A percentile compares a stretch with the other conserved stretches of the same genome.
Conservation (phyloP, 805 yeast species). For the Candida multigemmis region DNA sequence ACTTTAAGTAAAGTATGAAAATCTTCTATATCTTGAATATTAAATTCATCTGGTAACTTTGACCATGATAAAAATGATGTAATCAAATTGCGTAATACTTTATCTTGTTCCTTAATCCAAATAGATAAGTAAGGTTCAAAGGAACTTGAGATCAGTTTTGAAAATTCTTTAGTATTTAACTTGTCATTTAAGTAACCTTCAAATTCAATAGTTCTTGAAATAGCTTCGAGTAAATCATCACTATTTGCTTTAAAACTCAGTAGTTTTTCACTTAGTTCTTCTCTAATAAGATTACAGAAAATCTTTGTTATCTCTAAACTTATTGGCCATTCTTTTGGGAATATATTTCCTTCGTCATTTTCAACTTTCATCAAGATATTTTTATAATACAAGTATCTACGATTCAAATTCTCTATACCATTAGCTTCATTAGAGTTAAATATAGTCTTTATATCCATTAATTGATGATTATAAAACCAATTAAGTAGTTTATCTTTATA, state of each 20-base stretch:
- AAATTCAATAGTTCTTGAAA: slow-evolving; percentile 76
- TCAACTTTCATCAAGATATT: slow-evolving; percentile 56
- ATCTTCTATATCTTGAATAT: slow-evolving; percentile 10
- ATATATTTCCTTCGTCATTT: slow-evolving; percentile 39
- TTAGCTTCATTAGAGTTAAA: slow-evolving; percentile 92
- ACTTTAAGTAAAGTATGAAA: slow-evolving; percentile 30
- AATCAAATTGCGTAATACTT: slow-evolving; percentile 50
- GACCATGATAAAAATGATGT: slow-evolving; percentile 53
- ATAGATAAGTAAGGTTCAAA: slow-evolving; percentile 80
- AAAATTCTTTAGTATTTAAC: slow-evolving; percentile 40
- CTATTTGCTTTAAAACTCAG: slow-evolving; percentile 42
- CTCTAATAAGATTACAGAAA: slow-evolving; percentile 63
- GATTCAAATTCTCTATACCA: slow-evolving; percentile 72
- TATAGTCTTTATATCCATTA: slow-evolving; percentile 67
- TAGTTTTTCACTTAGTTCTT: slow-evolving; percentile 38
- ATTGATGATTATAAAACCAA: slow-evolving; percentile 64
- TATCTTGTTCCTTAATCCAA: slow-evolving; percentile 85
- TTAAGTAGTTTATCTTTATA: slow-evolving; percentile 50
- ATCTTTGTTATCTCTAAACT: slow-evolving; percentile 47
- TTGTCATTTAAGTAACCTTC: slow-evolving; percentile 64
- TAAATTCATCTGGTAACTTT: slow-evolving; percentile 38
- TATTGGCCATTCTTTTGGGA: slow-evolving; percentile 70
- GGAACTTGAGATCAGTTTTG: slow-evolving; percentile 44
- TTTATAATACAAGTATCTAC: slow-evolving; percentile 77
- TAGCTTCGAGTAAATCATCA: slow-evolving; percentile 54